Evolutionary conservation across 2,329 filamentous ascomycete genomes (phyloP), one percentile per base, ranked within the genome.

Genomic region (Talaromyces sp.): DNA sequence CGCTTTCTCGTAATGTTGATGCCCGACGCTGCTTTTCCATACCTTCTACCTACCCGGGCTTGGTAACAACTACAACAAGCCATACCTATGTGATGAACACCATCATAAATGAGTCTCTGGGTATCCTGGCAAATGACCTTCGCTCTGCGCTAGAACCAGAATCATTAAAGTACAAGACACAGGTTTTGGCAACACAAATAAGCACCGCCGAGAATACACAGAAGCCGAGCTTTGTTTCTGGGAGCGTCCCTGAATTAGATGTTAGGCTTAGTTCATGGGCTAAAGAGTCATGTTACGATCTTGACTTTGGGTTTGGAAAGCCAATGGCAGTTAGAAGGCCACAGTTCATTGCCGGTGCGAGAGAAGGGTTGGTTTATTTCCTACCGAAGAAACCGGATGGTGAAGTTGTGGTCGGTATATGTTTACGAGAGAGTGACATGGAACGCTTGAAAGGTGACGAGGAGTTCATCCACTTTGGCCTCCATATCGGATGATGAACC

Each of bases 201-300:
- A 38, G 17, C 19, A 31, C 10, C 11, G 41, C 24, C 10, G 41
- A 52, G 35, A 53, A 52, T 10, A 13, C 31, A 11, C 46, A 52
- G 24, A 26, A 43, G 26, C n/a, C 53, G 10, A 50, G 17, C 63
- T 82, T 3, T 7, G 62, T 0, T 64, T 77, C 73, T 0, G 68
- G 64, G 4, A 58, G 80, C 2, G 72, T 80, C 31, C 63, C 72
- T 0, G 67, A 75, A 0, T 68, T 66, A 0, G 81, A 84, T 43
- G 69, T 85, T 3, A 79, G 81, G 73, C 62, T 86, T 6, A 84
- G 80, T 60, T 85, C 82, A 0, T 86, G 82, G 83, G 76, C 77
- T 0, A 80, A 81, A 56, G 67, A 81, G 2, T 69, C 76, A 4
- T 73, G 71, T 17, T 81, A 80, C 63, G 69, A 75, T 0, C 69